Conservation (phyloP, 345 rosid species). For the Noccaea bulbosa region DNA sequence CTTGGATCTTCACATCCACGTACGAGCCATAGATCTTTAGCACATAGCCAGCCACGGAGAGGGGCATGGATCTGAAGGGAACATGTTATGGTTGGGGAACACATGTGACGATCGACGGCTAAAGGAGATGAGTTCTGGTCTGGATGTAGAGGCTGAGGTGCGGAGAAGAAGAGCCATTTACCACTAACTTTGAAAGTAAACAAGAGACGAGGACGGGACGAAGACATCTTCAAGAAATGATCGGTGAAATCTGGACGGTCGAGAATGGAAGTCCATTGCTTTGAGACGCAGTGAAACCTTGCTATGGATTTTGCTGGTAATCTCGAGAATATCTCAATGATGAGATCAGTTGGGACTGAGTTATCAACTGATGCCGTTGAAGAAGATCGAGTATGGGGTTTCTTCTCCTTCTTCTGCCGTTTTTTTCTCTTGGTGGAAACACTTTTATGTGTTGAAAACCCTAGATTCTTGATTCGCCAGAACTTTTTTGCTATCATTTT, state of each 20-base stretch:
- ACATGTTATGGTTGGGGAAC: too few species aligned
- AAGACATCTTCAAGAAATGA: neutral
- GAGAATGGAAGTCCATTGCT: constrained; percentile 8
- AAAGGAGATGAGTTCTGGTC: neutral
- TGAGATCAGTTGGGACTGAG: neutral
- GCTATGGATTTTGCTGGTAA: neutral
- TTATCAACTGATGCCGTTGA: too few species aligned
- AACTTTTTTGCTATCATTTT: too few species aligned
- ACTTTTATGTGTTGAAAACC: too few species aligned
- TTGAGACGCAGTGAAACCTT: neutral
- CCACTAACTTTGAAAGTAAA: neutral
- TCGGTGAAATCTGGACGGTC: constrained; percentile 11
- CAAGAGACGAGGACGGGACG: neutral
- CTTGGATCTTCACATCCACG: neutral
- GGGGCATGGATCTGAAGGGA: neutral
- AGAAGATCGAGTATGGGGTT: too few species aligned
- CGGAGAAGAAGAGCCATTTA: neutral
- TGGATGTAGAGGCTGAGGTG: neutral
- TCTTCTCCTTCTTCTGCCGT: too few species aligned
- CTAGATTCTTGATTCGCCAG: too few species aligned
- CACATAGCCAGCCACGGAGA: neutral
- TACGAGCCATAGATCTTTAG: neutral
- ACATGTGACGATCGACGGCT: neutral
- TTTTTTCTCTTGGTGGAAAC: too few species aligned
- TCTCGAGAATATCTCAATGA: neutral